Evolutionary conservation across 2,329 filamentous ascomycete species (phyloP).

Genomic region (Cercospora sp.): DNA sequence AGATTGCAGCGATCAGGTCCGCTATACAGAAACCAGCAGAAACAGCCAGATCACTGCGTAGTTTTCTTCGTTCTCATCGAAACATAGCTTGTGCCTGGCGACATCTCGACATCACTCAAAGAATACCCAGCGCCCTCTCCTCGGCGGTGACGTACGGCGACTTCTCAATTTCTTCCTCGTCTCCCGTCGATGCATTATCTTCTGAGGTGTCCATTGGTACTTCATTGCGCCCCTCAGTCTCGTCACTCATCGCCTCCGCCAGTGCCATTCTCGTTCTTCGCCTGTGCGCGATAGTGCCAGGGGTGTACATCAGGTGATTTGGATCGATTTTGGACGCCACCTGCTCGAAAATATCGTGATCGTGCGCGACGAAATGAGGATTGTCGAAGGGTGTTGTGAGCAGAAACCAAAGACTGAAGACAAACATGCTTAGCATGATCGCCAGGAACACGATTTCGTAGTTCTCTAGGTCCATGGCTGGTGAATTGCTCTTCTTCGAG

Average conservation of each 20-base stretch:
- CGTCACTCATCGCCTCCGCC: not conserved
- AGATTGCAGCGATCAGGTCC: not conserved
- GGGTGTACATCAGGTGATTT: not conserved
- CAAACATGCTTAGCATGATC: not conserved
- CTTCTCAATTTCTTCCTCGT: not conserved
- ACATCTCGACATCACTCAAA: not conserved
- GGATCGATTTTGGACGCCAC: not conserved
- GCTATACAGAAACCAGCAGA: not conserved
- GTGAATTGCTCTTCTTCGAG: not conserved
- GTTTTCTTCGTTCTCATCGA: not conserved
- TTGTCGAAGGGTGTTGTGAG: not conserved
- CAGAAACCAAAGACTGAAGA: not conserved
- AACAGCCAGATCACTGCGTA: not conserved
- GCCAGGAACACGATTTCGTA: not conserved
- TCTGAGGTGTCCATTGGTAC: not conserved
- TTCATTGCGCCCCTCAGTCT: not conserved
- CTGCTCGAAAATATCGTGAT: not conserved
- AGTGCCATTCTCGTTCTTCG: not conserved
- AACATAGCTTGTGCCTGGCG: not conserved
- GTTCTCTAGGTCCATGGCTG: not conserved
- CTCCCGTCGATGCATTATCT: not conserved
- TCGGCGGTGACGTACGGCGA: not conserved
- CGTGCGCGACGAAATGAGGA: not conserved
- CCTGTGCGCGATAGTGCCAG: not conserved
- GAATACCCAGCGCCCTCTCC: not conserved